Conservation (phyloP, 1,284 basidiomycete genomes). For the Austroboletus novae-zelandiae region DNA sequence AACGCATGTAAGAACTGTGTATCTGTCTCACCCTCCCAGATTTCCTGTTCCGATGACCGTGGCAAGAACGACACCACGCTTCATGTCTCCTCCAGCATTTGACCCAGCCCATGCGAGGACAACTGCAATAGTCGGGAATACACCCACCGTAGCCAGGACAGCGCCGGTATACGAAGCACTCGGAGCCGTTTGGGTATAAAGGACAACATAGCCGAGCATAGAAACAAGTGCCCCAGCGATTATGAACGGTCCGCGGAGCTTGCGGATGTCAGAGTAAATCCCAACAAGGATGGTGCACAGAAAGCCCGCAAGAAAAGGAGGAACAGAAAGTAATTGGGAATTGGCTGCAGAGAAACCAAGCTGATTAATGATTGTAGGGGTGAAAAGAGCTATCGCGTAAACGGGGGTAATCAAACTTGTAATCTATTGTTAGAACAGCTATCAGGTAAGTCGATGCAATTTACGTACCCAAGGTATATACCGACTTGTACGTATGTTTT, state of each 20-base stretch:
- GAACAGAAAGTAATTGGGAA: constrained; percentile 58
- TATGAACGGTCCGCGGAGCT: constrained; percentile 45
- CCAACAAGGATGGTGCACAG: constrained; percentile 42
- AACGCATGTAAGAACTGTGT: not conserved
- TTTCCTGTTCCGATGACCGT: constrained; percentile 55
- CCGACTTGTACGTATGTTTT: constrained; percentile 44
- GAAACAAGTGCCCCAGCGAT: constrained; percentile 38
- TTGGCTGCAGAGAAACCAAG: constrained; percentile 54
- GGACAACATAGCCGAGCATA: constrained; percentile 45
- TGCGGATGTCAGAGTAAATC: constrained; percentile 41
- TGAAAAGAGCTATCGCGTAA: constrained; percentile 59
- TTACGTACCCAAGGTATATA: constrained; percentile 43
- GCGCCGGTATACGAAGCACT: constrained; percentile 49
- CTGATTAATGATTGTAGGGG: constrained; percentile 53
- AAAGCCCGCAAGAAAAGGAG: constrained; percentile 48
- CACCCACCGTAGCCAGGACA: constrained; percentile 52
- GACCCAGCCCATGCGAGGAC: constrained; percentile 54
- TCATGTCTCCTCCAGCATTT: constrained; percentile 54
- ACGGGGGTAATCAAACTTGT: constrained; percentile 46
- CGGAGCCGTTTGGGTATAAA: constrained; percentile 38
- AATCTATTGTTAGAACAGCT: constrained; percentile 7
- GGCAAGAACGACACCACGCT: constrained; percentile 51
- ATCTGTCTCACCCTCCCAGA: constrained; percentile 42
- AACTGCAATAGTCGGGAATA: constrained; percentile 53
- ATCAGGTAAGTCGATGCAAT: not conserved